Evolutionary conservation across 2,329 filamentous ascomycete species (phyloP).

Genomic region (Elsinoe perseae): DNA sequence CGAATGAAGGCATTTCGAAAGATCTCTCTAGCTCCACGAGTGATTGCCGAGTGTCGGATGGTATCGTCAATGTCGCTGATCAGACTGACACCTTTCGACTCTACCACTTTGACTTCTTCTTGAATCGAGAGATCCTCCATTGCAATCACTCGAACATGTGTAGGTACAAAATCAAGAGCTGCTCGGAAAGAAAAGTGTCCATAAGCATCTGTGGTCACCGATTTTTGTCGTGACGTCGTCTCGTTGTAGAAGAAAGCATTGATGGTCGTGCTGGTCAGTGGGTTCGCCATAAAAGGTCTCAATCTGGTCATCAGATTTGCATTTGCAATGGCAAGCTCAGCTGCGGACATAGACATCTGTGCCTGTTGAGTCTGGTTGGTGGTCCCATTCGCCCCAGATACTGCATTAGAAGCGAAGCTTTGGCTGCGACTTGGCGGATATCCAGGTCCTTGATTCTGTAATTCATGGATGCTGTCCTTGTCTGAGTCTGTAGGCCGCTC

Average conservation of each 20-base stretch:
- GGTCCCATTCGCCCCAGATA: not conserved
- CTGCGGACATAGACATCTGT: slow-evolving; percentile 51
- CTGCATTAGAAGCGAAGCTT: slow-evolving; percentile 18
- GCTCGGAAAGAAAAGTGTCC: slow-evolving; percentile 81
- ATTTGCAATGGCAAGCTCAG: slow-evolving; percentile 73
- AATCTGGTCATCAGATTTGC: slow-evolving; percentile 79
- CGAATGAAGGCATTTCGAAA: slow-evolving; percentile 94
- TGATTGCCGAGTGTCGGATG: slow-evolving; percentile 89
- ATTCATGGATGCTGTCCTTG: slow-evolving; percentile 31
- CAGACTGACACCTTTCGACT: slow-evolving; percentile 73
- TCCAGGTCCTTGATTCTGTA: slow-evolving; percentile 28
- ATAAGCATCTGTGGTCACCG: slow-evolving; percentile 74
- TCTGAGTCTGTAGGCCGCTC: slow-evolving; percentile 51
- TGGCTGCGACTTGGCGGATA: slow-evolving; percentile 23
- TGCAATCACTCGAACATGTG: slow-evolving; percentile 77
- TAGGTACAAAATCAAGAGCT: slow-evolving; percentile 81
- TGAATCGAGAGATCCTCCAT: slow-evolving; percentile 77
- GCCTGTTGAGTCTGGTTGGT: not conserved
- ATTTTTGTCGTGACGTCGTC: slow-evolving; percentile 69
- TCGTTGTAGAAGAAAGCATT: slow-evolving; percentile 96
- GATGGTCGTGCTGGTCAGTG: slow-evolving; percentile 67
- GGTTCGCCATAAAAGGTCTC: slow-evolving; percentile 81
- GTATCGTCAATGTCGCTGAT: slow-evolving; percentile 99
- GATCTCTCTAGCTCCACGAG: slow-evolving; percentile 79
- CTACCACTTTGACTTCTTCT: slow-evolving; percentile 68